These are phyloP conservation scores for Berberis thunbergii DNA, from an alignment of 164 flowering plant genomes.

Conservation along the genomic window DNA sequence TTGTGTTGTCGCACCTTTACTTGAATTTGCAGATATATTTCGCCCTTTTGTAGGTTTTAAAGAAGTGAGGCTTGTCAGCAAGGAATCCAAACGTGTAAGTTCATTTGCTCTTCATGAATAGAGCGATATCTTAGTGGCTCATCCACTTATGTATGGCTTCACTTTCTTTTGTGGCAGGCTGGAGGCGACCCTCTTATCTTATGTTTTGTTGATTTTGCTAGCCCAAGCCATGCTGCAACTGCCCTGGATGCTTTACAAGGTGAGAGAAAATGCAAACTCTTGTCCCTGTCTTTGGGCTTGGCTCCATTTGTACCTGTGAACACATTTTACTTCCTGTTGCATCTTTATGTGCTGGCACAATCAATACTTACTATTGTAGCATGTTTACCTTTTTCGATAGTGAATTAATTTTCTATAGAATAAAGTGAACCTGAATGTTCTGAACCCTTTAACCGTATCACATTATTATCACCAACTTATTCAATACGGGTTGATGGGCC, in stretches of 20 bases:
- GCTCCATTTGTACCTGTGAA: no score
- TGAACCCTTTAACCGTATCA: no score
- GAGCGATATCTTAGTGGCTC: background rate
- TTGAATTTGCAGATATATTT: constrained; percentile 50
- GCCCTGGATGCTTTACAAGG: constrained; percentile 69
- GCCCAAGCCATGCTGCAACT: constrained; percentile 63
- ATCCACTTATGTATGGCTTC: background rate
- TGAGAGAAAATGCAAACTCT: background rate
- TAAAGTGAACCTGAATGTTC: no score
- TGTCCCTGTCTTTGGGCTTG: no score
- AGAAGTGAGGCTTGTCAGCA: constrained; percentile 66
- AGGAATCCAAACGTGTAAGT: constrained; percentile 67
- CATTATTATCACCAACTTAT: no score
- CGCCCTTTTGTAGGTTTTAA: constrained; percentile 76
- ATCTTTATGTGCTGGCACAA: no score
- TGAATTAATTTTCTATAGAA: no score
- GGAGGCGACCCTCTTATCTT: constrained; percentile 65
- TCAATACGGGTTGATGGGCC: no score
- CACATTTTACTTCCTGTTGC: no score
- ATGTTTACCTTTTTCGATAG: no score
- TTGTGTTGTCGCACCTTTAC: background rate
- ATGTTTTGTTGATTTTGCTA: constrained; percentile 64
- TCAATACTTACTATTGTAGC: no score
- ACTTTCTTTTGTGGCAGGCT: constrained; percentile 30
- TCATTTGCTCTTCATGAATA: background rate